These are phyloP conservation scores for Emmonsiellopsis sp. DNA, from an alignment of 2,329 filamentous ascomycete species.

Conservation along the genomic window DNA sequence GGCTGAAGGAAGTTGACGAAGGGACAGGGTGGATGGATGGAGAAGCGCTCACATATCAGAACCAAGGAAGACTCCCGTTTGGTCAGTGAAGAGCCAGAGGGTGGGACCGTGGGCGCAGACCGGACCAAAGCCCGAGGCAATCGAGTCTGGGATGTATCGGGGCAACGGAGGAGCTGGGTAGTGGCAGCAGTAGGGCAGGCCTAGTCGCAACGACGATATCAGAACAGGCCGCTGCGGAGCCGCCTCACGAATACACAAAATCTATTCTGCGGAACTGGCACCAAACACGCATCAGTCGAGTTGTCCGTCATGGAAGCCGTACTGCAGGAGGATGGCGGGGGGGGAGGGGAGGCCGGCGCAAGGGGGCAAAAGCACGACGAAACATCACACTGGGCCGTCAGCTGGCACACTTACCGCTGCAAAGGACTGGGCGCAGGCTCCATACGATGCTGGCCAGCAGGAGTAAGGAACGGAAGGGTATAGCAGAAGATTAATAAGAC, in stretches of 20 bases:
- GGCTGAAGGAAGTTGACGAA: slow-evolving; percentile 4
- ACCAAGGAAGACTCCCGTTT: background rate
- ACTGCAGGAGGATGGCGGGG: too few relatives aligned
- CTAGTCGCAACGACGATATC: background rate
- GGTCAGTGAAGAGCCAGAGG: background rate
- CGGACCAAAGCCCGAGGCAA: slow-evolving; percentile 8
- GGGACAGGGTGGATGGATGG: background rate
- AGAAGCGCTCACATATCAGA: slow-evolving; percentile 4
- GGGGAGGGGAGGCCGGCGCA: too few relatives aligned
- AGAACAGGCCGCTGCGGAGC: background rate
- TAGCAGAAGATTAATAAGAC: too few relatives aligned
- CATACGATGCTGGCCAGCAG: too few relatives aligned
- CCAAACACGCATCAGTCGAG: background rate
- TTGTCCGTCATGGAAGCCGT: background rate
- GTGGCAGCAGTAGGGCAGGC: background rate
- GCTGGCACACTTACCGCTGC: background rate
- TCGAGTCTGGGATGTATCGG: slow-evolving; percentile 11
- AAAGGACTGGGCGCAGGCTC: too few relatives aligned
- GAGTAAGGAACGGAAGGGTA: too few relatives aligned
- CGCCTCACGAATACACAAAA: background rate
- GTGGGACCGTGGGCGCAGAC: slow-evolving; percentile 10
- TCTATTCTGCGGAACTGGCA: background rate
- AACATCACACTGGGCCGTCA: background rate
- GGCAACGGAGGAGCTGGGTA: slow-evolving; percentile 1
- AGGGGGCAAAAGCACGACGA: too few relatives aligned